Evolutionary conservation across 495 filamentous ascomycete species (phyloP).

Genomic region (Trichocladium antarcticum): DNA sequence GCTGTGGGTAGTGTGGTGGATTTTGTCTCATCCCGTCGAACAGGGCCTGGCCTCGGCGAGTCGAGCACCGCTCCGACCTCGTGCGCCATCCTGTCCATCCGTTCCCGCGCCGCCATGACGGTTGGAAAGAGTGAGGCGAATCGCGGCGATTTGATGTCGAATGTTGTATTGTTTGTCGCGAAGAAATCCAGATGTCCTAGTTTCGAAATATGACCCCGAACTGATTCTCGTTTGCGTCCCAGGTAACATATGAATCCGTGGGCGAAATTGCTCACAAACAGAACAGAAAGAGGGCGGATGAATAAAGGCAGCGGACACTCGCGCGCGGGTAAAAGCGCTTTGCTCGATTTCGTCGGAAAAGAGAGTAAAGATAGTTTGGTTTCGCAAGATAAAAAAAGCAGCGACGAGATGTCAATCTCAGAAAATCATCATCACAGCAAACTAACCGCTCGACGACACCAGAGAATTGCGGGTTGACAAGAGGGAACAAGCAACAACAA

Average conservation of each 20-base stretch:
- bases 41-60: not conserved
- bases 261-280: not conserved
- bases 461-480: not conserved
- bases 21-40: not conserved
- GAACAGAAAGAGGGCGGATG: constrained; percentile 3
- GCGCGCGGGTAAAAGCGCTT: constrained; percentile 1
- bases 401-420: not conserved
- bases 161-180: not conserved
- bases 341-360: not conserved
- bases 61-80: constrained; percentile 4
- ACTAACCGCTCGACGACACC: not conserved
- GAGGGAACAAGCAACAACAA: not conserved
- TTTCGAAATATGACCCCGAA: not conserved
- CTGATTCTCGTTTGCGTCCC: not conserved
- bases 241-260: not conserved
- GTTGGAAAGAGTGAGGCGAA: not conserved
- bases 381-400: not conserved
- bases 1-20: not conserved
- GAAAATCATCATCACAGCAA: not conserved
- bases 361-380: constrained; percentile 4
- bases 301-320: not conserved
- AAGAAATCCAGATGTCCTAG: not conserved
- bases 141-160: not conserved
- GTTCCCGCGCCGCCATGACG: constrained; percentile 7
- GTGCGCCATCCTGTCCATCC: not conserved